phyloP scores from a whole-genome alignment of 352 stramenopile species.

The Phytophthora sansomeana region DNA sequence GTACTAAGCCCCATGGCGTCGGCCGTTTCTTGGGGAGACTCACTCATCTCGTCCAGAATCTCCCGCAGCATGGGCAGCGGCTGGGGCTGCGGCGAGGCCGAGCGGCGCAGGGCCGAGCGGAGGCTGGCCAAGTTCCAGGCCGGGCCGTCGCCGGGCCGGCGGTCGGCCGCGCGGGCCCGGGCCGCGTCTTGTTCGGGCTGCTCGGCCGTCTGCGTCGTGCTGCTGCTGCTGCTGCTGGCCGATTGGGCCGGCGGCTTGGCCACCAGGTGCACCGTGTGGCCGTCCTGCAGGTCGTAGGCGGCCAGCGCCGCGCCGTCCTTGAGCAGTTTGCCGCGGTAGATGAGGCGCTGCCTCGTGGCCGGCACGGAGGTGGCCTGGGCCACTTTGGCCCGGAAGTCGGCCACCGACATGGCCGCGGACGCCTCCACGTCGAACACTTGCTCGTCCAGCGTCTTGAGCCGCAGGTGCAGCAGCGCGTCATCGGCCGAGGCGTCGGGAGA shows the following conservation, averaged over 20 bases:
- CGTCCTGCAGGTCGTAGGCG: conserved; percentile 91
- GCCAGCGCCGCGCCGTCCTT: conserved; percentile 76
- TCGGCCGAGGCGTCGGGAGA: no score
- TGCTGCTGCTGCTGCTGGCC: conserved; percentile 6
- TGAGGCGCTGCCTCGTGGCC: conserved; percentile 84
- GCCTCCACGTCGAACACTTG: conserved; percentile 75
- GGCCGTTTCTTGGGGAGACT: conserved; percentile 36
- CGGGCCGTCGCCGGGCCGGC: conserved; percentile 30
- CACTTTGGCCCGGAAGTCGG: conserved; percentile 73
- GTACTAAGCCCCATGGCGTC: conserved; percentile 40
- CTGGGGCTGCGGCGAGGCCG: background rate
- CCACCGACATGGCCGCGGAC: conserved; percentile 48
- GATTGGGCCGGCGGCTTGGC: conserved; percentile 46
- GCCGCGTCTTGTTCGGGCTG: background rate
- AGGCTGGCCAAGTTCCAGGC: conserved; percentile 74
- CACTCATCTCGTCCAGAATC: conserved; percentile 46
- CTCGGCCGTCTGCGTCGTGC: conserved; percentile 25
- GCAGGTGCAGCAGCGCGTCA: conserved; percentile 51
- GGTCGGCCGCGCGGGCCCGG: background rate
- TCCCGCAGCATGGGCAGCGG: conserved; percentile 51
- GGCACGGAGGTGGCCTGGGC: conserved; percentile 65
- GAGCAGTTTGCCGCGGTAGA: conserved; percentile 92
- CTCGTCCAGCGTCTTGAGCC: conserved; percentile 84
- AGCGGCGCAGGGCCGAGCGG: conserved; percentile 51
- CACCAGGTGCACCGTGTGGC: conserved; percentile 94